Base-by-base conservation (phyloP, 495 filamentous ascomycete species). In the Talaromyces trachyspermus region DNA sequence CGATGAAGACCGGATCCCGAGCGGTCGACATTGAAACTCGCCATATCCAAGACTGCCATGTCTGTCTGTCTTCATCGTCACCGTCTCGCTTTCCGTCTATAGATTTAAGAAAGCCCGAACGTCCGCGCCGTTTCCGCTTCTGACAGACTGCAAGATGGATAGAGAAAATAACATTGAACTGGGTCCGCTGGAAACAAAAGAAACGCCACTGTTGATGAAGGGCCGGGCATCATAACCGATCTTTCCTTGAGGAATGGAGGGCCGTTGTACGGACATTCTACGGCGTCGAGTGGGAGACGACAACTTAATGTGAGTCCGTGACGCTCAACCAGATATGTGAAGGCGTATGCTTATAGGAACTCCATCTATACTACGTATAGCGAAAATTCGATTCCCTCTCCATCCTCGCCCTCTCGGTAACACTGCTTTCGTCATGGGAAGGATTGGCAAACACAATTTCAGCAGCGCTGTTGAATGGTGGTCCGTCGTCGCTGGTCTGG, bases 351-450 rank as follows among this genome's bases (percentile, higher is more conserved):
- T 15, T 35, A 9, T 35, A 5, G 17, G 23, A 14, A 36, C 27
- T 35, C 8, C 20, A 15, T 24, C 12, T 5, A 23, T 3, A 9
- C 29, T 20, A 6, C 9, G 27, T 24, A 29, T 23, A 68, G 65
- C 50, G 63, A 53, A 63, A 68, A 50, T 51, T 68, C 18, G 60
- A 60, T 29, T 58, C 63, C 41, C 53, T 64, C 49, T 62, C 65
- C 4, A 57, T 64, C 0, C 48, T 66, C 6, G 61, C 56, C 27
- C 63, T 68, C 25, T 61, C 61, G 2, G 51, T 54, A 5, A 65
- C 61, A 5, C 38, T 66, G 22, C 54, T 68, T 24, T 58, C 58
- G 8, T 62, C 65, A n/a, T 68, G 65, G 65, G 63, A 66, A 42
- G 45, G 58, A 2, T 43, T 54, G n/a, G 62, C 57, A 35, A 57